These are phyloP conservation scores for Agarophyton chilense DNA, from an alignment of 23 red algal genomes.

Conservation along the genomic window DNA sequence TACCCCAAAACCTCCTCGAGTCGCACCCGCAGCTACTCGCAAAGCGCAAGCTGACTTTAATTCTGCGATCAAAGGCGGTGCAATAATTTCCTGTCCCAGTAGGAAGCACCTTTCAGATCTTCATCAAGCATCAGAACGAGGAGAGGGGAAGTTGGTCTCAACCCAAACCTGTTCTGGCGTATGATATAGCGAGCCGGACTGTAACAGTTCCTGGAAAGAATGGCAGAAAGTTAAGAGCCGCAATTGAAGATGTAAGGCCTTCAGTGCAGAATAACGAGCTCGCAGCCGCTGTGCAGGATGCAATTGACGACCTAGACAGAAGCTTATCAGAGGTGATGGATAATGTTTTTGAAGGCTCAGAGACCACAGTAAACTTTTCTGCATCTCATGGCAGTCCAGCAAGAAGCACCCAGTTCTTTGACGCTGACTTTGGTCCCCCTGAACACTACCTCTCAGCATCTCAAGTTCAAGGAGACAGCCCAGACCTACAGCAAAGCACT, in stretches of 20 bases:
- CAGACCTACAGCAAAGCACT: no score
- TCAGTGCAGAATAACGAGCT: no score
- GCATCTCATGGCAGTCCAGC: neutral
- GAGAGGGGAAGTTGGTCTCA: neutral
- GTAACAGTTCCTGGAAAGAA: neutral
- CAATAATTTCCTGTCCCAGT: neutral
- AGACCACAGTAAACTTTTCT: neutral
- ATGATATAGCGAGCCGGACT: neutral
- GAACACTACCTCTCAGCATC: no score
- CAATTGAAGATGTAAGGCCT: neutral
- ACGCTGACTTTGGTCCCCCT: no score
- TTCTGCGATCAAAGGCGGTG: slow-evolving; percentile 22
- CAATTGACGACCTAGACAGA: no score
- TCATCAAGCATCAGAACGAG: neutral
- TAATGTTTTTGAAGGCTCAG: no score
- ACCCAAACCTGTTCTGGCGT: neutral
- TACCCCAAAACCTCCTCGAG: neutral
- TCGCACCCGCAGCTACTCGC: neutral
- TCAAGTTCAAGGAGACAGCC: no score
- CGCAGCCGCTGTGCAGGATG: no score
- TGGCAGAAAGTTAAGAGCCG: neutral
- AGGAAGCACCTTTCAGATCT: slow-evolving; percentile 25
- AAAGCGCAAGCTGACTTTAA: slow-evolving; percentile 44
- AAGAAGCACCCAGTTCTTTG: neutral
- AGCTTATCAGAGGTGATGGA: no score